Evolutionary conservation across 1,284 basidiomycete species (phyloP).

Genomic region (Peniophora sp.): DNA sequence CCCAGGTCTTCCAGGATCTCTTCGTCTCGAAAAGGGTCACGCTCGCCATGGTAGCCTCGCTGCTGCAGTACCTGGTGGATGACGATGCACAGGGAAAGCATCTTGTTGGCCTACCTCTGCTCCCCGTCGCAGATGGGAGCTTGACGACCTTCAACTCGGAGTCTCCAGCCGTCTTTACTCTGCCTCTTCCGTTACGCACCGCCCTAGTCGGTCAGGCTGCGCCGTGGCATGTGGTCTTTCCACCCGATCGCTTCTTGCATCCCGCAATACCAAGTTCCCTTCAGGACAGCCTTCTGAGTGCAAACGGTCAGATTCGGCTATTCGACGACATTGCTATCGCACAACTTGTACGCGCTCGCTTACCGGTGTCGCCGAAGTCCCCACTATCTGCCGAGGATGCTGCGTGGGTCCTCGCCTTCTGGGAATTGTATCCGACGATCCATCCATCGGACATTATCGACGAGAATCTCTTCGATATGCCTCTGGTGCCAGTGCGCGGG

Average conservation of each 20-base stretch:
- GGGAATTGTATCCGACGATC: neutral
- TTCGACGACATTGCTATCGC: neutral
- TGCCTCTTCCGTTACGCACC: no score
- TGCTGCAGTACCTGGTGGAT: neutral
- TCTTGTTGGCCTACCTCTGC: neutral
- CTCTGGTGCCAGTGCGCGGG: neutral
- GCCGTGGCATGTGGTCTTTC: neutral
- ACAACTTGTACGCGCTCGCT: neutral
- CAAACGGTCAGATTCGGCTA: neutral
- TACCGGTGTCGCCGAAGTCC: neutral
- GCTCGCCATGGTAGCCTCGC: neutral
- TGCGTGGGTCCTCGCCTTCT: neutral
- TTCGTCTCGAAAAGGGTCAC: neutral
- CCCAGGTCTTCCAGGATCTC: neutral
- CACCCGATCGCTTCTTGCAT: neutral
- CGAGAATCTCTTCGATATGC: neutral
- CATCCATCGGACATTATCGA: neutral
- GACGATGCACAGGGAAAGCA: neutral
- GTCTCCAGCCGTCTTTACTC: no score
- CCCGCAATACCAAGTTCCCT: neutral
- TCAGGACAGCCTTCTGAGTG: neutral
- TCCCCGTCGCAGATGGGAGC: neutral
- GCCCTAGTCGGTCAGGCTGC: neutral
- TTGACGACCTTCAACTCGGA: neutral
- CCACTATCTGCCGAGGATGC: neutral